phyloP scores from a whole-genome alignment of 352 stramenopile genomes.

The Hyaloperonospora arabidopsidis region DNA sequence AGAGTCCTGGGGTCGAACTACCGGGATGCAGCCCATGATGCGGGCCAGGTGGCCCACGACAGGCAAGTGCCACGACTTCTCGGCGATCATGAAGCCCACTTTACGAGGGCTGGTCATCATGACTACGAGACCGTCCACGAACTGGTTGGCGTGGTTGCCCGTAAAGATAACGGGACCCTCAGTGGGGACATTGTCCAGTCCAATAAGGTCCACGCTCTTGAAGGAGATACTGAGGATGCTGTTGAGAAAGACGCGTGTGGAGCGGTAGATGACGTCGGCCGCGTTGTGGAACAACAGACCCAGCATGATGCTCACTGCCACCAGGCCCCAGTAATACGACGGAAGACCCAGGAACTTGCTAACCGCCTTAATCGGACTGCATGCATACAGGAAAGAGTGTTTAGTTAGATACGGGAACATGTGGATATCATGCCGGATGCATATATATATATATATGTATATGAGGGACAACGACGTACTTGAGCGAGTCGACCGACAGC shows the following conservation, averaged over 20 bases:
- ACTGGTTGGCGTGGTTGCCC: slow-evolving; percentile 98
- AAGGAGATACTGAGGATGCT: slow-evolving; percentile 97
- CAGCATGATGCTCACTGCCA: slow-evolving; percentile 59
- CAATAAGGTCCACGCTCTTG: slow-evolving; percentile 94
- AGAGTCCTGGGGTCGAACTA: slow-evolving; percentile 93
- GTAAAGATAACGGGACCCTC: slow-evolving; percentile 97
- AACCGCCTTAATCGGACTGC: slow-evolving; percentile 74
- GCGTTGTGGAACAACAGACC: slow-evolving; percentile 67
- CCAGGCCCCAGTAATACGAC: slow-evolving; percentile 60
- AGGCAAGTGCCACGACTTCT: slow-evolving; percentile 91
- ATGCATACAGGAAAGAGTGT: slow-evolving; percentile 1
- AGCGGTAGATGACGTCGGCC: slow-evolving; percentile 73
- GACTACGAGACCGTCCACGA: slow-evolving; percentile 95
- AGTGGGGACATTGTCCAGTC: slow-evolving; percentile 91
- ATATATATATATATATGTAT: not conserved
- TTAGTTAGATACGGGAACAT: not conserved
- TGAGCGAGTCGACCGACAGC: slow-evolving; percentile 81
- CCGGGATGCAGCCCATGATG: slow-evolving; percentile 93
- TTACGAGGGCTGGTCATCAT: slow-evolving; percentile 92
- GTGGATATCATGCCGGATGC: not conserved
- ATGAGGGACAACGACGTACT: slow-evolving; percentile 40
- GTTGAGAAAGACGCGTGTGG: slow-evolving; percentile 91
- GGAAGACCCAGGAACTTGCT: slow-evolving; percentile 61
- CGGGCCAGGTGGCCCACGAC: slow-evolving; percentile 93
- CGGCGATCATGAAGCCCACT: slow-evolving; percentile 95